These are phyloP conservation scores for Alternaria consortialis DNA, from an alignment of 2,329 filamentous ascomycete genomes.

Conservation along the genomic window DNA sequence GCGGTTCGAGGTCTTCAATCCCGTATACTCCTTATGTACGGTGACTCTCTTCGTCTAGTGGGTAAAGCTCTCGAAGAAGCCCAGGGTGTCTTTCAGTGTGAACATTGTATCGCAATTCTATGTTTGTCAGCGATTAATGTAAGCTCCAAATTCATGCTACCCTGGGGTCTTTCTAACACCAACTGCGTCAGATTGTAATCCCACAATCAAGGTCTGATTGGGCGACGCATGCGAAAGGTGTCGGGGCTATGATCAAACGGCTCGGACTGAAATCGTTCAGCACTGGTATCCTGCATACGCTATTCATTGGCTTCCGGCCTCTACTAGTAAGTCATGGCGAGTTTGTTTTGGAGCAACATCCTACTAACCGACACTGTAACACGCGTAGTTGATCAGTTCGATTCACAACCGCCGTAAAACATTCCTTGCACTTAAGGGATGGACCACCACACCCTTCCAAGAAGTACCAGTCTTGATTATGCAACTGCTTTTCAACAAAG, in stretches of 20 bases:
- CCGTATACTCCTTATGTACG: too few species aligned
- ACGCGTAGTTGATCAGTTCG: not conserved
- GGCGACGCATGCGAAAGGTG: conserved; percentile 12
- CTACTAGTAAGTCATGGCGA: not conserved
- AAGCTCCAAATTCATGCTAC: too few species aligned
- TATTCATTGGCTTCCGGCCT: not conserved
- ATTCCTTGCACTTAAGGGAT: not conserved
- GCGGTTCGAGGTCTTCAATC: not conserved
- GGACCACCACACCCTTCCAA: not conserved
- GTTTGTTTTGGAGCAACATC: not conserved
- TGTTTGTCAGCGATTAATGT: too few species aligned
- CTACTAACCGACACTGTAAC: too few species aligned
- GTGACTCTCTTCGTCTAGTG: too few species aligned
- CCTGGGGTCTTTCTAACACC: too few species aligned
- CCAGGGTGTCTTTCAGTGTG: too few species aligned
- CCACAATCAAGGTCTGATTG: conserved; percentile 5
- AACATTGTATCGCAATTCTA: too few species aligned
- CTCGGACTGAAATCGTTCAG: conserved; percentile 13
- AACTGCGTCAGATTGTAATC: not conserved
- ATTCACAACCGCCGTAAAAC: not conserved
- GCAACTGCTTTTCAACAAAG: not conserved
- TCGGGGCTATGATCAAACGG: conserved; percentile 10
- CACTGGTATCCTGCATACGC: conserved; percentile 2
- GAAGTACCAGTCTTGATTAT: not conserved
- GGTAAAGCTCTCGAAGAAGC: too few species aligned